phyloP scores from a whole-genome alignment of 225 moss, liverwort and hornwort genomes.

The Lunularia cruciata region DNA sequence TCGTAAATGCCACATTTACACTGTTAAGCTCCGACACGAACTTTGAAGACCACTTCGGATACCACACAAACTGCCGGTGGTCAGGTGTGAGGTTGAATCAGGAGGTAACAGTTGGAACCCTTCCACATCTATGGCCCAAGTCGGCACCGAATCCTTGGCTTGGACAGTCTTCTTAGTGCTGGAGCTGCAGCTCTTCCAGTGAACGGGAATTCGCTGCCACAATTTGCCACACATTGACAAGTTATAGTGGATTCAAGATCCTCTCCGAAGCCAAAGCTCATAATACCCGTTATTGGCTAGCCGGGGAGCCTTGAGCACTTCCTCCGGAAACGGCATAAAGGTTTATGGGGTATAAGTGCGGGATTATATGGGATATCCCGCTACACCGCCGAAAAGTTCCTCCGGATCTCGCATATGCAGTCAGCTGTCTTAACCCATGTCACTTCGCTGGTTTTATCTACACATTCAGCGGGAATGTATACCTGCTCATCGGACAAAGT shows the following conservation, averaged over 20 bases:
- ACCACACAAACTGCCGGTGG: slow-evolving; percentile 22
- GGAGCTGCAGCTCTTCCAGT: not conserved
- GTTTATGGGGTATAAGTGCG: not conserved
- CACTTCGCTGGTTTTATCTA: not conserved
- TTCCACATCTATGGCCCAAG: not conserved
- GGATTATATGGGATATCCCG: not conserved
- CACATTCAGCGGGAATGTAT: not conserved
- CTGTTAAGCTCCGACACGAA: slow-evolving; percentile 15
- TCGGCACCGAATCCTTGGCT: not conserved
- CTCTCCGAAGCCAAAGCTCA: slow-evolving; percentile 3
- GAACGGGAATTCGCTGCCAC: slow-evolving; percentile 9
- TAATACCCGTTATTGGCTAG: not conserved
- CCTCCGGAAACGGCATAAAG: not conserved
- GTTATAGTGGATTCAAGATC: not conserved
- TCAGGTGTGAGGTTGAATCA: slow-evolving; percentile 10
- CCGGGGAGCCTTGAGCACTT: not conserved
- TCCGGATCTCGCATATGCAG: not conserved
- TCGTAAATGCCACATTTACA: no score
- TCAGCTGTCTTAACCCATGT: not conserved
- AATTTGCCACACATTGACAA: not conserved
- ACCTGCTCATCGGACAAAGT: not conserved
- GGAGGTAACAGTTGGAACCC: not conserved
- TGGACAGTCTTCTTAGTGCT: not conserved
- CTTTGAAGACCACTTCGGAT: slow-evolving; percentile 6
- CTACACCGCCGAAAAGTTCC: not conserved